Evolutionary conservation across 768 basidiomycete species (phyloP), one percentile per base, ranked within the genome.

Genomic region (Tylopilus sp.): DNA sequence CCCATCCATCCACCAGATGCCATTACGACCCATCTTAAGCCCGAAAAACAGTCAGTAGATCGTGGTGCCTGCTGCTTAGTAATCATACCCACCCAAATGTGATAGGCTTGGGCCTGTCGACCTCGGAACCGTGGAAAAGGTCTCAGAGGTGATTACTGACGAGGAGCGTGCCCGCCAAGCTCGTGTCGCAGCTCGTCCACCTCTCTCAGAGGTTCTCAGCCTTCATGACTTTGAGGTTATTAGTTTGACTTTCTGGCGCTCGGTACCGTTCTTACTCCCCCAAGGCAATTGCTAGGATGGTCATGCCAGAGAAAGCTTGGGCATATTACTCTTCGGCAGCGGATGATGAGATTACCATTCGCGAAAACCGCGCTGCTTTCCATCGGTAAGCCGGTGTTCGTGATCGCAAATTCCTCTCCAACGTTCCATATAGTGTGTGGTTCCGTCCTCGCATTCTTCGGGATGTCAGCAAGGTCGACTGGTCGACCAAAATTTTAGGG

Each of bases 241-340:
- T 56, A 21, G 8, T 17, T 37, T 38, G 10, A 5, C 4, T 10
- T 29, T 36, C 4, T 6, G 29, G 10, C n/a, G 16, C 6, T 38
- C 58, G 24, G 37, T 48, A 34, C 58, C 41, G 12, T 46, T n/a
- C 37, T 63, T 48, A 61, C 1, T 29, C 16, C 25, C n/a, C 19
- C 28, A 52, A 92, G 90, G 81, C 88, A 17, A 85, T 98, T 48
- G 94, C 92, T 10, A 87, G 81, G 68, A 76, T 76, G 61, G 86
- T 90, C 12, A 85, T 98, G 76, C 73, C 84, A 2, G 85, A 87
- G 30, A 91, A 92, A 67, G 92, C 92, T 0, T 98, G 95, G 95
- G 95, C 94, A 6, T 95, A 95, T 68, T 95, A 98, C 64, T 92
- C 89, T 1, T 94, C 92, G n/a, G 95, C 93, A 17, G 86, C 96